Evolutionary conservation across 116 monocot species (phyloP), one percentile per base, ranked within the genome.

Genomic region (Papilionanthe hybrid): DNA sequence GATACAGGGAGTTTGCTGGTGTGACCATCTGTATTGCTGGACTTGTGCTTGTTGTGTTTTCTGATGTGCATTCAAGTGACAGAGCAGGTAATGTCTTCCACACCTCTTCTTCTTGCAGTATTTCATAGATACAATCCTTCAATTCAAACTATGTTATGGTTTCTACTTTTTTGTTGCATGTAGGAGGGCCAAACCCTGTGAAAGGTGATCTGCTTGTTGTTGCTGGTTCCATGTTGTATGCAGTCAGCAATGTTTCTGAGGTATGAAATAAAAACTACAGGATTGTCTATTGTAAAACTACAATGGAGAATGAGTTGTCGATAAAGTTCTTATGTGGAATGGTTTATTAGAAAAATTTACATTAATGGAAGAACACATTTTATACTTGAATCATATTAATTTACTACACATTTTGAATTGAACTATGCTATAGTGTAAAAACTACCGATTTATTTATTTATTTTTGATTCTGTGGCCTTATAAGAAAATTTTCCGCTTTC

Each of bases 171-270:
- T 50, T 0, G 10, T 12, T 50, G 10, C 32, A 78, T 92, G 72
- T 79, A 97, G 94, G 73, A 6, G 97, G 97, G 41, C 79, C 79
- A 66, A 98, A 89, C 57, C 94, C 94, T 37, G 7, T 94, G 11
- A 98, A 92, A 85, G 97, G 97, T 9, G 92, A 98, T 79, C 19
- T 94, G 68, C 73, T 98, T 58, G 97, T 98, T 7, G 79, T 98
- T 86, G 82, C 58, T 75, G 92, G 88, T 42, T 77, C 97, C 72
- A 92, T 81, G 72, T 86, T 98, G 19, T 98, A 98, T 87, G 94
- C 97, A 65, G 57, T 88, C 77, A 90, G 86, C 83, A 94, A 98
- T 78, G 94, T 94, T 79, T 84, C 88, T 74, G 94, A 94, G 94
- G 97, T 94, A 92, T 45, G 45, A 7, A 9, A 0, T 9, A 45